These are phyloP conservation scores for Phalaenopsis equestris DNA, from an alignment of 106 monocot genomes.

Conservation along the genomic window DNA sequence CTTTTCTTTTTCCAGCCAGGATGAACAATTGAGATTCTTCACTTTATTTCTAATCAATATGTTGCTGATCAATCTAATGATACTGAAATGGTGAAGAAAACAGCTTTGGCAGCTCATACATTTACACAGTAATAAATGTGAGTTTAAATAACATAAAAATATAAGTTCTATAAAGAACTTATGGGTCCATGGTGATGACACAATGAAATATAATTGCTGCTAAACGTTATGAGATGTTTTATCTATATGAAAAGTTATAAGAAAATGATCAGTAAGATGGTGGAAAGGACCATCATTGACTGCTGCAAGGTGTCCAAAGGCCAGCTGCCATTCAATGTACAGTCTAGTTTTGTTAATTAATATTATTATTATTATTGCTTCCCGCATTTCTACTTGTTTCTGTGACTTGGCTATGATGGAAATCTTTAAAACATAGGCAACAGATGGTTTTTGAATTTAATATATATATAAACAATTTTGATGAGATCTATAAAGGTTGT, in stretches of 20 bases:
- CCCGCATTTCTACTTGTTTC: neutral
- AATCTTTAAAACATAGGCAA: too few relatives aligned
- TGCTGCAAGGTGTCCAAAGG: neutral
- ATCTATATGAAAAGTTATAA: neutral
- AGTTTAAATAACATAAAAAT: neutral
- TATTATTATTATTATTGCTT: too few relatives aligned
- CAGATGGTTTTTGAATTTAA: too few relatives aligned
- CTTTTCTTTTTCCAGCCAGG: neutral
- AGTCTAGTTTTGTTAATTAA: neutral
- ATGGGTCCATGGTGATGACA: constrained; percentile 2
- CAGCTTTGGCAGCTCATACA: neutral
- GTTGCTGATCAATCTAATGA: neutral
- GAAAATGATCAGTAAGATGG: neutral
- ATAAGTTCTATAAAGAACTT: neutral
- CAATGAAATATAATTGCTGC: neutral
- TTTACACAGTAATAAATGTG: neutral
- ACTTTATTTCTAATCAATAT: too few relatives aligned
- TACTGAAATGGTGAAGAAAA: neutral
- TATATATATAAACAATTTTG: too few relatives aligned
- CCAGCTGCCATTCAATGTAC: neutral
- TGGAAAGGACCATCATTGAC: neutral
- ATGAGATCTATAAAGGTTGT: too few relatives aligned
- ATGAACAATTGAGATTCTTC: neutral
- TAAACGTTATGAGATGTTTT: constrained; percentile 2
- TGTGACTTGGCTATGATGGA: too few relatives aligned